phyloP scores from a whole-genome alignment of 495 filamentous ascomycete genomes.

The Aspergillus haitiensis region DNA sequence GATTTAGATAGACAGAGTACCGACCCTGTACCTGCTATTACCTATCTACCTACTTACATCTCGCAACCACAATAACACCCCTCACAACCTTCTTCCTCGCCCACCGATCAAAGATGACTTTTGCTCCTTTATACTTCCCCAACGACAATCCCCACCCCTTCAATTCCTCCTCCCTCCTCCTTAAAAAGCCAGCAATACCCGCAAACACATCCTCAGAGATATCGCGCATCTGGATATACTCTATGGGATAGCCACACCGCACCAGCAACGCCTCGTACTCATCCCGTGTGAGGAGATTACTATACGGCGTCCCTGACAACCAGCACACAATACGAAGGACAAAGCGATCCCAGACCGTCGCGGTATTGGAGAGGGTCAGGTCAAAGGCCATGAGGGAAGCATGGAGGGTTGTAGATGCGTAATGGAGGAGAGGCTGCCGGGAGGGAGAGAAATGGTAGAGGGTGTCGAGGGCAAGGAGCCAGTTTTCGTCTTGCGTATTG shows the following conservation, averaged over 20 bases:
- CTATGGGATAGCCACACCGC: slow-evolving; percentile 40
- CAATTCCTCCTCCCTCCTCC: slow-evolving; percentile 31
- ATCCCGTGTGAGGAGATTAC: slow-evolving; percentile 50
- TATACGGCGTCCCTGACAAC: slow-evolving; percentile 33
- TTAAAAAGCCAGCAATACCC: slow-evolving; percentile 38
- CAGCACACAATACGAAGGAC: slow-evolving; percentile 37
- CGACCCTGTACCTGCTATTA: background rate
- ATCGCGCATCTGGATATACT: slow-evolving; percentile 42
- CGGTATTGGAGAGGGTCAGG: slow-evolving; percentile 30
- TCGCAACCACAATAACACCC: slow-evolving; percentile 49
- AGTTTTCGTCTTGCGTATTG: slow-evolving; percentile 22
- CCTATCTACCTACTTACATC: slow-evolving; percentile 4
- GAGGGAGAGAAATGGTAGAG: slow-evolving; percentile 54
- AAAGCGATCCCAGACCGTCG: slow-evolving; percentile 25
- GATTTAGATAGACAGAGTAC: background rate
- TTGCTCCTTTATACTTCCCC: slow-evolving; percentile 39
- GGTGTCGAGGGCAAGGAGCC: slow-evolving; percentile 53
- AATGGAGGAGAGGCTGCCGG: slow-evolving; percentile 37
- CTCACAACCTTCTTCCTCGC: slow-evolving; percentile 40
- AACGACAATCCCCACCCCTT: slow-evolving; percentile 38
- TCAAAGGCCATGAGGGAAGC: slow-evolving; percentile 50
- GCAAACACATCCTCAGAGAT: slow-evolving; percentile 46
- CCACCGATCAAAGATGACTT: slow-evolving; percentile 48
- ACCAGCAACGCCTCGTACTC: slow-evolving; percentile 58
- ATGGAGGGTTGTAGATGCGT: slow-evolving; percentile 33